Conservation (phyloP, 768 basidiomycete species). For the Serendipita sp. region DNA sequence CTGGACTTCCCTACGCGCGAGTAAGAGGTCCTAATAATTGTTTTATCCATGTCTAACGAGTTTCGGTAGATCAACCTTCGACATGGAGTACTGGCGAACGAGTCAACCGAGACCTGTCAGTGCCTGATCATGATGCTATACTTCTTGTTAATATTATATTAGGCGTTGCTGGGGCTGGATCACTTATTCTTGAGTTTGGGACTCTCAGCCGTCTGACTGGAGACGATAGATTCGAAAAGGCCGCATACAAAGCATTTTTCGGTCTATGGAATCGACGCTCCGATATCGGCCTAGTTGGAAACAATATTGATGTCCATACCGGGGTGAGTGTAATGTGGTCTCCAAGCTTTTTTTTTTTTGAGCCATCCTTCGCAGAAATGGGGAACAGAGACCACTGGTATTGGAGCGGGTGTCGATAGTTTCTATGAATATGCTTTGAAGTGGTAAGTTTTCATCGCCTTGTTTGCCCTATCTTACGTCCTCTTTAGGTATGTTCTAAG, state of each 20-base stretch:
- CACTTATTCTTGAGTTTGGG: conserved; percentile 87
- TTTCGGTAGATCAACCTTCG: conserved; percentile 57
- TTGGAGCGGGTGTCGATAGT: conserved; percentile 91
- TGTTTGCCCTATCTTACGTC: not conserved
- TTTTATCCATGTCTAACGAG: conserved; percentile 7
- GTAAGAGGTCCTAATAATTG: conserved; percentile 26
- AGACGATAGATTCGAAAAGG: conserved; percentile 78
- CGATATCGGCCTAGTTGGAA: conserved; percentile 71
- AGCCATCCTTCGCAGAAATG: conserved; percentile 34
- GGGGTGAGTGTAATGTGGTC: conserved; percentile 38
- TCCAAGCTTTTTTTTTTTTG: conserved; percentile 11
- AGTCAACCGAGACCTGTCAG: conserved; percentile 75
- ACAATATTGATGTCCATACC: conserved; percentile 65
- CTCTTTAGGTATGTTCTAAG: conserved; percentile 48
- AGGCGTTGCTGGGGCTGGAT: conserved; percentile 89
- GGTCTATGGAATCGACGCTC: conserved; percentile 87
- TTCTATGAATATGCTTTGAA: conserved; percentile 92
- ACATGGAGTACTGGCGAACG: conserved; percentile 57
- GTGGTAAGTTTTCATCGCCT: conserved; percentile 25
- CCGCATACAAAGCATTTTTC: conserved; percentile 79
- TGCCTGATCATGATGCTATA: conserved; percentile 10
- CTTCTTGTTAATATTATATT: conserved; percentile 6
- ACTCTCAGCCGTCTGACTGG: conserved; percentile 81
- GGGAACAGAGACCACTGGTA: conserved; percentile 64
- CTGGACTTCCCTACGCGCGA: conserved; percentile 83